Evolutionary conservation across 2,329 filamentous ascomycete species (phyloP).

Genomic region (Hypoxylon sp.): DNA sequence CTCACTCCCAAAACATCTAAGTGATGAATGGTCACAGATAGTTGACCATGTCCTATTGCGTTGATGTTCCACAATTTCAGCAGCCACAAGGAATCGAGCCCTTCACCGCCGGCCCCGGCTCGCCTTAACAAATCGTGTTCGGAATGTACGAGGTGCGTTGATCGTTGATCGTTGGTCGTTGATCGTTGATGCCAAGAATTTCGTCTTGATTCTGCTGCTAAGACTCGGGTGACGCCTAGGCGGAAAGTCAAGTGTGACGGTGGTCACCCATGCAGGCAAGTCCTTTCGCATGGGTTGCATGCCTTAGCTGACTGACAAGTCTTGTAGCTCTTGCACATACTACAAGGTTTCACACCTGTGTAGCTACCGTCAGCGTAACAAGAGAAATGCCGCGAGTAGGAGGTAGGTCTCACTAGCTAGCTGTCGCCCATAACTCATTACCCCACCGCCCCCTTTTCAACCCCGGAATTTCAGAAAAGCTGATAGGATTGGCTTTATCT

Average conservation of each 20-base stretch:
- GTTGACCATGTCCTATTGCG: slow-evolving; percentile 36
- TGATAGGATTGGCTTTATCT: slow-evolving; percentile 5
- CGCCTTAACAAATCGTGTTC: slow-evolving; percentile 41
- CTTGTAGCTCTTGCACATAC: slow-evolving; percentile 36
- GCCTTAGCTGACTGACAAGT: slow-evolving; percentile 6
- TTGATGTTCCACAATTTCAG: slow-evolving; percentile 42
- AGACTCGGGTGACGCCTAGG: slow-evolving; percentile 26
- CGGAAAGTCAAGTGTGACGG: slow-evolving; percentile 41
- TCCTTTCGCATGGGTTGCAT: slow-evolving; percentile 6
- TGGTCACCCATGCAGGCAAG: slow-evolving; percentile 39
- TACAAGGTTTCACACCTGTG: slow-evolving; percentile 39
- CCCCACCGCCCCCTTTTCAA: not conserved
- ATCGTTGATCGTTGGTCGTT: slow-evolving; percentile 11
- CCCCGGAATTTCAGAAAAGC: slow-evolving; percentile 2
- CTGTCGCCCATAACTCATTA: not conserved
- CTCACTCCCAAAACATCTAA: slow-evolving; percentile 15
- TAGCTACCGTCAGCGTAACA: slow-evolving; percentile 39
- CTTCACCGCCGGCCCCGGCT: slow-evolving; percentile 35
- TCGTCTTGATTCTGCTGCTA: slow-evolving; percentile 25
- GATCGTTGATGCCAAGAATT: slow-evolving; percentile 13
- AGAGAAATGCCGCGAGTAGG: slow-evolving; percentile 37
- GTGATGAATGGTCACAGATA: slow-evolving; percentile 32
- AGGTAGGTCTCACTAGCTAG: slow-evolving; percentile 12
- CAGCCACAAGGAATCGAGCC: slow-evolving; percentile 35
- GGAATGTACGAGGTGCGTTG: slow-evolving; percentile 38